Percentiles rank a stretch among this genome's conserved stretches.
phyloP scores from a whole-genome alignment of 2,329 filamentous ascomycete genomes.

The Ophiostoma novo-ulmi region DNA sequence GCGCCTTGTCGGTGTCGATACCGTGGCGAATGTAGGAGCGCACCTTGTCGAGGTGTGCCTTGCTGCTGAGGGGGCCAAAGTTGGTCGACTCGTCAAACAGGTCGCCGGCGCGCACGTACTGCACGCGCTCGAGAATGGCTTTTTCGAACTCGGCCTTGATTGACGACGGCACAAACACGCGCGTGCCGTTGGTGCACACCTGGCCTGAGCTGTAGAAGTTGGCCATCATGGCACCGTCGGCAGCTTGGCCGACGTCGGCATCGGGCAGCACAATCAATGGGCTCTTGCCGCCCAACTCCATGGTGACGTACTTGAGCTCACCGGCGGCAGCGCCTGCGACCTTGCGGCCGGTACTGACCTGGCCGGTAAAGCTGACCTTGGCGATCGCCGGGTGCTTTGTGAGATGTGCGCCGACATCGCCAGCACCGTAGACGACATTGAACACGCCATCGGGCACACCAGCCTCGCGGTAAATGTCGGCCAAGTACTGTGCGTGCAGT shows the following conservation, averaged over 20 bases:
- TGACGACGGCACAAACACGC: conserved; percentile 69
- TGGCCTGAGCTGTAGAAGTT: conserved; percentile 91
- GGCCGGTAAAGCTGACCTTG: conserved; percentile 66
- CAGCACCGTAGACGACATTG: conserved; percentile 41
- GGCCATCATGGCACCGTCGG: conserved; percentile 85
- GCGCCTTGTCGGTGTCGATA: conserved; percentile 66
- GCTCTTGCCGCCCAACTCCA: conserved; percentile 66
- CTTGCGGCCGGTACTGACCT: conserved; percentile 60
- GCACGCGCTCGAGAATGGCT: conserved; percentile 62
- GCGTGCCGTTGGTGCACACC: conserved; percentile 87
- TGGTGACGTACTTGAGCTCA: conserved; percentile 63
- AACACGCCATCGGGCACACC: conserved; percentile 44
- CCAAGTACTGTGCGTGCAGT: conserved; percentile 36
- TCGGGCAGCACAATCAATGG: conserved; percentile 69
- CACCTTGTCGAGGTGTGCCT: conserved; percentile 71
- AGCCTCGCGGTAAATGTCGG: conserved; percentile 38
- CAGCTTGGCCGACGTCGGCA: conserved; percentile 71
- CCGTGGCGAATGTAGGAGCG: conserved; percentile 70
- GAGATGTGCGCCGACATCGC: conserved; percentile 30
- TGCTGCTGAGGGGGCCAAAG: conserved; percentile 76
- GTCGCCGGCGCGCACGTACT: conserved; percentile 64
- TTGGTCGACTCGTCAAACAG: conserved; percentile 69
- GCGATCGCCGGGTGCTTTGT: conserved; percentile 39
- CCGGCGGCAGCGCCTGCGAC: conserved; percentile 57
- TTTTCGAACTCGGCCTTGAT: conserved; percentile 48